phyloP scores from a whole-genome alignment of 176 grass and related monocot species.

The Musa schizocarpa region DNA sequence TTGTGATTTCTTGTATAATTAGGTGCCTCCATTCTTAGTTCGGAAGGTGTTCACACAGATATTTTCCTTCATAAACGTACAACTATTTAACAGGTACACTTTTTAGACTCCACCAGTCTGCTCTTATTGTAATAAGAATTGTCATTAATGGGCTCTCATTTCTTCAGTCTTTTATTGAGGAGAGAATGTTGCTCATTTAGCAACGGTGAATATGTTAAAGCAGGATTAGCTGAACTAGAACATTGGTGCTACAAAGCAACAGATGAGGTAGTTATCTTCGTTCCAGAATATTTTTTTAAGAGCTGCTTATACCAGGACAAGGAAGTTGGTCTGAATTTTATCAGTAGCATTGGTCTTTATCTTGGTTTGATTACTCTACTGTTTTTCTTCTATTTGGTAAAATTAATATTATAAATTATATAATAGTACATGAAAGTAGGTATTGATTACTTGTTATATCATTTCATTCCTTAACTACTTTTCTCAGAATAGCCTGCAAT shows the following conservation, averaged over 20 bases:
- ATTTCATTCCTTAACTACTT: too few relatives aligned
- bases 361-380: too few relatives aligned
- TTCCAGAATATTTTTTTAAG: too few relatives aligned
- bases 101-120: background rate
- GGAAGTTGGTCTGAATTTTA: too few relatives aligned
- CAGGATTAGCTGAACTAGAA: constrained; percentile 83
- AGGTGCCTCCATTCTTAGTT: constrained; percentile 69
- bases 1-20: background rate
- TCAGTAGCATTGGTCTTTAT: too few relatives aligned
- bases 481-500: too few relatives aligned
- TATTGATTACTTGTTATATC: too few relatives aligned
- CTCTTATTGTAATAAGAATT: background rate
- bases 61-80: constrained; percentile 82
- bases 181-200: constrained; percentile 92
- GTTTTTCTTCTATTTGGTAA: too few relatives aligned
- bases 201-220: constrained; percentile 88
- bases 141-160: constrained; percentile 12
- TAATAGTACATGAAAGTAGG: too few relatives aligned
- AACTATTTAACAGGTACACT: constrained; percentile 81
- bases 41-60: constrained; percentile 84
- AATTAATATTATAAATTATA: too few relatives aligned
- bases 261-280: constrained; percentile 21
- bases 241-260: constrained; percentile 78
- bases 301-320: too few relatives aligned
- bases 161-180: constrained; percentile 64